These are phyloP conservation scores for Solanum habrochaites DNA, from an alignment of 257 asterid species.

Conservation along the genomic window DNA sequence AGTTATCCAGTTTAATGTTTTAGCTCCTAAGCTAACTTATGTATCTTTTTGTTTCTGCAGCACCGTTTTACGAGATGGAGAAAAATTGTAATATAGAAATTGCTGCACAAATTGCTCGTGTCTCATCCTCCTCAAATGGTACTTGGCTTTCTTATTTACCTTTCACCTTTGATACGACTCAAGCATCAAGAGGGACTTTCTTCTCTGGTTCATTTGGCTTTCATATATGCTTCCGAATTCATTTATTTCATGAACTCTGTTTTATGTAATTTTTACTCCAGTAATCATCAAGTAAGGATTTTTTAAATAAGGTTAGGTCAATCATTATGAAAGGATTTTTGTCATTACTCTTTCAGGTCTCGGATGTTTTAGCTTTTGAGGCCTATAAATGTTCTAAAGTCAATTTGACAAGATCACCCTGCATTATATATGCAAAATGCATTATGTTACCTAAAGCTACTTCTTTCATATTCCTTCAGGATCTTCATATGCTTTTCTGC, in stretches of 20 bases:
- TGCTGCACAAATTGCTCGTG: constrained; percentile 70
- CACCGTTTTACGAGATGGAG: constrained; percentile 92
- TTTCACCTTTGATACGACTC: neutral
- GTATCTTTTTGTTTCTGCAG: constrained; percentile 26
- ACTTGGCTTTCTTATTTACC: constrained; percentile 4
- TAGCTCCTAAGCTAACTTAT: constrained; percentile 8
- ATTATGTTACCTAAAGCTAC: neutral
- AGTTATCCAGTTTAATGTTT: neutral
- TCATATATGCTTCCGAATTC: neutral
- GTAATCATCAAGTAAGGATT: neutral
- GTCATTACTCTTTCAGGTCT: neutral
- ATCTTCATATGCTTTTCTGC: neutral
- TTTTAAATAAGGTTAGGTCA: neutral
- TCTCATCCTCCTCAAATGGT: constrained; percentile 68
- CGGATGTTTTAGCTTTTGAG: neutral
- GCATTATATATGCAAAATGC: neutral
- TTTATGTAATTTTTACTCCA: neutral
- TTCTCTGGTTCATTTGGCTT: neutral
- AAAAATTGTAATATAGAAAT: constrained; percentile 95
- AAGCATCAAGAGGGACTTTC: neutral
- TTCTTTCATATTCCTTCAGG: neutral
- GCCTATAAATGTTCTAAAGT: neutral
- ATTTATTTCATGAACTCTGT: neutral
- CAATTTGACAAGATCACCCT: neutral
- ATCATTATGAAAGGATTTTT: neutral